Evolutionary conservation across 2,329 filamentous ascomycete species (phyloP).

Genomic region (Blastomyces emzantsi): DNA sequence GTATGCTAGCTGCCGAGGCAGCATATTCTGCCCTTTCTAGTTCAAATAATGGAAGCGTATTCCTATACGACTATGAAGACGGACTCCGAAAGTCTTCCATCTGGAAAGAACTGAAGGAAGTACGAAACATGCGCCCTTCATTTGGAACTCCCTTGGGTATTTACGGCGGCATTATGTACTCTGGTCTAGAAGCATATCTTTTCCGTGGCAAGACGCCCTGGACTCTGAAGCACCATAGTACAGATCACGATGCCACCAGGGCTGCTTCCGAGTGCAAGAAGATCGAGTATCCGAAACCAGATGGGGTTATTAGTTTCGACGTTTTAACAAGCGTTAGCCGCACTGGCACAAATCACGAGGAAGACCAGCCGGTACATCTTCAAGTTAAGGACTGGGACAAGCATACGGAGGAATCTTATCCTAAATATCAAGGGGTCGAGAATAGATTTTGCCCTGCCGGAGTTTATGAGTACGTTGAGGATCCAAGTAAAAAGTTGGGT

Average conservation of each 20-base stretch:
- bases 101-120: slow-evolving; percentile 89
- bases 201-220: slow-evolving; percentile 80
- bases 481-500: slow-evolving; percentile 72
- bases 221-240: slow-evolving; percentile 77
- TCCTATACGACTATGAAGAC: slow-evolving; percentile 92
- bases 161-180: slow-evolving; percentile 86
- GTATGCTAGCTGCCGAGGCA: slow-evolving; percentile 91
- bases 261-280: slow-evolving; percentile 68
- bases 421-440: slow-evolving; percentile 83
- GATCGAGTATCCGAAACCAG: slow-evolving; percentile 95
- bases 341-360: slow-evolving; percentile 96
- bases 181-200: slow-evolving; percentile 81
- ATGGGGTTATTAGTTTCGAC: slow-evolving; percentile 90
- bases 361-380: slow-evolving; percentile 94
- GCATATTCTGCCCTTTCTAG: slow-evolving; percentile 64
- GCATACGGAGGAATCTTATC: slow-evolving; percentile 75
- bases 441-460: slow-evolving; percentile 95
- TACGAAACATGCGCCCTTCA: slow-evolving; percentile 94
- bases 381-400: slow-evolving; percentile 93
- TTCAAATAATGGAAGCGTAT: slow-evolving; percentile 59
- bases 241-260: slow-evolving; percentile 72
- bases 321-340: slow-evolving; percentile 91
- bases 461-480: slow-evolving; percentile 97
- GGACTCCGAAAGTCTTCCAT: slow-evolving; percentile 75
- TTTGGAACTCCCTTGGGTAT: slow-evolving; percentile 83